phyloP scores from a whole-genome alignment of 495 filamentous ascomycete species.

The Tuber microsphaerosporum region DNA sequence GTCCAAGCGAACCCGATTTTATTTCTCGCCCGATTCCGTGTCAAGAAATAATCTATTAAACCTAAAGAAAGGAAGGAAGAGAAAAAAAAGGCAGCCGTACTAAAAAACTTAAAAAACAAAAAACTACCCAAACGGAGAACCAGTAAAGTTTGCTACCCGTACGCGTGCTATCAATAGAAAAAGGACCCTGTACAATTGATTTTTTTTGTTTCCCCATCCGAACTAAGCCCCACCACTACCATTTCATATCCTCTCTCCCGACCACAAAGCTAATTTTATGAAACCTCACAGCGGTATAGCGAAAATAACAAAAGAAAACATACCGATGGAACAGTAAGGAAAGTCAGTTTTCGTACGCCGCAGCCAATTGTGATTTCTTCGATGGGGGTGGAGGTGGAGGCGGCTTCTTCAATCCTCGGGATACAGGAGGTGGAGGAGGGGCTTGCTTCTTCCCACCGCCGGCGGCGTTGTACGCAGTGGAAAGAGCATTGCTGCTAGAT shows the following conservation, averaged over 20 bases:
- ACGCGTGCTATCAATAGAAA: background rate
- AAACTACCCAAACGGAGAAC: conserved; percentile 1
- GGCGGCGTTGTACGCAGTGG: conserved; percentile 14
- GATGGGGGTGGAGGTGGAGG: conserved; percentile 41
- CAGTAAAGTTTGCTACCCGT: background rate
- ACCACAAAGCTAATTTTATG: background rate
- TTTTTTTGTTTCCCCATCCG: background rate
- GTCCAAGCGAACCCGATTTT: background rate
- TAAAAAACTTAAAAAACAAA: background rate
- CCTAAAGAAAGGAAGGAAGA: background rate
- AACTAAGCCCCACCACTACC: background rate
- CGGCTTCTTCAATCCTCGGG: conserved; percentile 34
- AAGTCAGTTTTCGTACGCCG: background rate
- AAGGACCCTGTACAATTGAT: conserved; percentile 3
- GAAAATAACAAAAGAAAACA: background rate
- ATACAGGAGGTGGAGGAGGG: conserved; percentile 34
- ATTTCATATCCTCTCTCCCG: background rate
- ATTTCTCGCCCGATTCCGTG: background rate
- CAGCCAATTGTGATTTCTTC: conserved; percentile 30
- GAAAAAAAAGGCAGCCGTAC: background rate
- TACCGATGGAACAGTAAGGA: background rate
- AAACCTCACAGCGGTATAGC: background rate
- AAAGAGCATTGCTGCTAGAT: conserved; percentile 6
- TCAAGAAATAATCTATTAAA: background rate
- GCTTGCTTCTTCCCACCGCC: conserved; percentile 30